A percentile compares a stretch with the other conserved stretches of the same genome.
These are phyloP conservation scores for Starmerella riodocensis DNA, from an alignment of 805 yeast genomes.

Conservation along the genomic window DNA sequence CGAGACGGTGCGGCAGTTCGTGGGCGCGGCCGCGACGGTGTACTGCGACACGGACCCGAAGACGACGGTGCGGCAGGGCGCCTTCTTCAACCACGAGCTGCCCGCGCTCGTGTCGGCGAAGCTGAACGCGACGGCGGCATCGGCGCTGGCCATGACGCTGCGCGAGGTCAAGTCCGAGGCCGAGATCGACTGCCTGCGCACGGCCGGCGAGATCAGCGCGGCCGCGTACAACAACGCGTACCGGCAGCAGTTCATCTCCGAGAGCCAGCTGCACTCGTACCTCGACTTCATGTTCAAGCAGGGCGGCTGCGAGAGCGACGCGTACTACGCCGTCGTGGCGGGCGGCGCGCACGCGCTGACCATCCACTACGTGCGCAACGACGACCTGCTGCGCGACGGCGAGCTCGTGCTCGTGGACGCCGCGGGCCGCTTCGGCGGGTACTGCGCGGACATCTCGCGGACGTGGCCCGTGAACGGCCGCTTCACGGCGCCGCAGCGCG, in stretches of 20 bases:
- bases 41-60: constrained; percentile 20
- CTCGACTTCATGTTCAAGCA: constrained; percentile 69
- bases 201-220: constrained; percentile 71
- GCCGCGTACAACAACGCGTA: constrained; percentile 75
- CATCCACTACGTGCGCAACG: constrained; percentile 88
- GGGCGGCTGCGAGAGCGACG: constrained; percentile 81
- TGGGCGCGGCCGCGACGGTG: constrained; percentile 15
- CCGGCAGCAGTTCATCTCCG: constrained; percentile 46
- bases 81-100: constrained; percentile 19
- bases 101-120: constrained; percentile 14
- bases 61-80: constrained; percentile 19
- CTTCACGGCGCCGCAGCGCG: constrained; percentile 68
- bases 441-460: constrained; percentile 89
- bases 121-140: neutral
- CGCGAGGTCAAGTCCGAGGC: constrained; percentile 62
- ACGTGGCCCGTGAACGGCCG: constrained; percentile 83
- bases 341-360: constrained; percentile 81
- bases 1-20: constrained; percentile 10
- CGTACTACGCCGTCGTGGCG: constrained; percentile 93
- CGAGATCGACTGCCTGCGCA: constrained; percentile 67
- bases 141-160: constrained; percentile 19
- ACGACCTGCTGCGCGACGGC: constrained; percentile 59
- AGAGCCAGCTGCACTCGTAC: constrained; percentile 64
- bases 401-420: constrained; percentile 91
- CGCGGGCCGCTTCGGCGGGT: constrained; percentile 86